Evolutionary conservation across 768 basidiomycete genomes (phyloP).

Genomic region (Punctularia strigosozonata): DNA sequence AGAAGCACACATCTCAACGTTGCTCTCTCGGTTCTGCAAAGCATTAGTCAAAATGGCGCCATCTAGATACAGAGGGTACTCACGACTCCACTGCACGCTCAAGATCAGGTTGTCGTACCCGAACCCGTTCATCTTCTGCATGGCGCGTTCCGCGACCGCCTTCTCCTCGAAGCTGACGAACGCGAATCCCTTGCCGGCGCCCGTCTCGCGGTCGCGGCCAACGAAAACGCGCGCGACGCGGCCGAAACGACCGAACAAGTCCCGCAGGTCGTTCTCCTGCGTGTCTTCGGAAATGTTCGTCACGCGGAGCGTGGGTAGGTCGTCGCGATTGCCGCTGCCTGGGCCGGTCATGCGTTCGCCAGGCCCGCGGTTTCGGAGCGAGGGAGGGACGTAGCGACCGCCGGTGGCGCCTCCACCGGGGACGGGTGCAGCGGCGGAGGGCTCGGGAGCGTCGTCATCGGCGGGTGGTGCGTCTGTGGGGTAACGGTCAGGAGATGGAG

Average conservation of each 20-base stretch:
- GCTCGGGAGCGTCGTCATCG: conserved; percentile 23
- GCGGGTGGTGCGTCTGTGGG: conserved; percentile 24
- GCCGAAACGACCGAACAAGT: conserved; percentile 81
- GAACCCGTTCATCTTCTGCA: conserved; percentile 84
- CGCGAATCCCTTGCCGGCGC: conserved; percentile 91
- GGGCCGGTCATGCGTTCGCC: conserved; percentile 70
- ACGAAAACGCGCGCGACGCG: conserved; percentile 86
- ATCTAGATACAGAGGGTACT: conserved; percentile 16
- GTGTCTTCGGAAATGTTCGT: conserved; percentile 96
- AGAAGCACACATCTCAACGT: no score
- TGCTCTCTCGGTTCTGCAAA: conserved; percentile 26
- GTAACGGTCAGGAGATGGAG: conserved; percentile 3
- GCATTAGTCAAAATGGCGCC: neutral
- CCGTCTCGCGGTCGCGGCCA: conserved; percentile 89
- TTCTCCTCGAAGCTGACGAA: conserved; percentile 92
- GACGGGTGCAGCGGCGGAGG: conserved; percentile 20
- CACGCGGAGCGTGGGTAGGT: conserved; percentile 91
- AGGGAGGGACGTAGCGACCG: conserved; percentile 92
- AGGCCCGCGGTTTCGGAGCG: conserved; percentile 66
- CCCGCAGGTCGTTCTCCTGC: conserved; percentile 86
- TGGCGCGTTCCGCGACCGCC: conserved; percentile 71
- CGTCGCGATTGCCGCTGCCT: conserved; percentile 58
- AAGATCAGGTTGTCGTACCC: conserved; percentile 90
- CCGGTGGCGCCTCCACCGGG: conserved; percentile 26
- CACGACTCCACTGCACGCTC: conserved; percentile 54